Evolutionary conservation across 805 yeast species (phyloP).

Genomic region (Candida fluviatilis): DNA sequence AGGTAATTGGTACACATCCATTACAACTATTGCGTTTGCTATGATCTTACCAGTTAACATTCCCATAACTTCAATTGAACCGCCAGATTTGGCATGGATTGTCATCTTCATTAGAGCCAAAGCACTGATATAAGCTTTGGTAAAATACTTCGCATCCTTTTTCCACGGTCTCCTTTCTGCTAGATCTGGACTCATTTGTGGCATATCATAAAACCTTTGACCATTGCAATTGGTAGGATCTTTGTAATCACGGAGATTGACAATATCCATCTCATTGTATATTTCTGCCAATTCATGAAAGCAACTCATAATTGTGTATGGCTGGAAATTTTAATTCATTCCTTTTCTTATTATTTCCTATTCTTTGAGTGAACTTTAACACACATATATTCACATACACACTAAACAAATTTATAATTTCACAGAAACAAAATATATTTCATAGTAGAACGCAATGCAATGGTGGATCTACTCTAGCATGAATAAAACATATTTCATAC

Average conservation of each 20-base stretch:
- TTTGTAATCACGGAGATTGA: conserved; percentile 1
- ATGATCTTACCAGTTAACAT: conserved; percentile 79
- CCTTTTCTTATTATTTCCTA: neutral
- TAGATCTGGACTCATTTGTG: conserved; percentile 5
- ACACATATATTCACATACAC: too few species aligned
- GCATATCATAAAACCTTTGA: conserved; percentile 5
- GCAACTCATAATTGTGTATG: neutral
- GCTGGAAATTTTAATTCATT: neutral
- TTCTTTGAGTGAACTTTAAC: too few species aligned
- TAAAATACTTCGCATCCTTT: conserved; percentile 55
- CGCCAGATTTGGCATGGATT: conserved; percentile 78
- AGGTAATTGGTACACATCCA: conserved; percentile 83
- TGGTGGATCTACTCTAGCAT: too few species aligned
- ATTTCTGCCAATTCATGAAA: conserved; percentile 4
- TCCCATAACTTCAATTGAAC: conserved; percentile 91
- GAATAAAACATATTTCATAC: too few species aligned
- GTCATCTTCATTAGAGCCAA: conserved; percentile 73
- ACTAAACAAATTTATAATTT: too few species aligned
- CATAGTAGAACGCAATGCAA: too few species aligned
- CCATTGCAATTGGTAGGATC: neutral
- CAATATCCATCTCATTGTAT: neutral
- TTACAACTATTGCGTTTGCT: conserved; percentile 53
- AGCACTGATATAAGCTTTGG: conserved; percentile 59
- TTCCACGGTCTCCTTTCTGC: conserved; percentile 47
- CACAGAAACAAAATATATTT: too few species aligned